Conservation (phyloP, 2,329 filamentous ascomycete genomes). For the Cytospora piceicola region DNA sequence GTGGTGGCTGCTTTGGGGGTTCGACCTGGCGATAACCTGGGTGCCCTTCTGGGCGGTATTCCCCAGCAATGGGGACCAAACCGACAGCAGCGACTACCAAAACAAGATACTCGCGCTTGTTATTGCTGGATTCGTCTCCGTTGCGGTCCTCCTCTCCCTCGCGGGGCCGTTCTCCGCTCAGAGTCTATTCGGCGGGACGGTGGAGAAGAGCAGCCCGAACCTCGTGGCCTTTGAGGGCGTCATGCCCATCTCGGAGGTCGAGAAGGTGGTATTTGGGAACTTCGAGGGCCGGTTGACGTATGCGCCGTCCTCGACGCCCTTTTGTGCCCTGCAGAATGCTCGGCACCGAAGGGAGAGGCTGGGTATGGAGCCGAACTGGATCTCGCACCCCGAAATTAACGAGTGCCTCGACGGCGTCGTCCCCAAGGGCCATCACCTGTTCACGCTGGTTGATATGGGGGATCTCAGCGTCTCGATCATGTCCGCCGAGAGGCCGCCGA, state of each 20-base stretch:
- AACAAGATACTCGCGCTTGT: slow-evolving; percentile 13
- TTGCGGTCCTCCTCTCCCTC: slow-evolving; percentile 29
- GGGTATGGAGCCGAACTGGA: slow-evolving; percentile 35
- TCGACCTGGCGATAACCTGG: slow-evolving; percentile 28
- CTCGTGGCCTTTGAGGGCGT: slow-evolving; percentile 38
- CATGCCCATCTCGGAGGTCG: slow-evolving; percentile 34
- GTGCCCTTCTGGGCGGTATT: slow-evolving; percentile 23
- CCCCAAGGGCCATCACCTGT: slow-evolving; percentile 35
- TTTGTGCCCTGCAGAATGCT: slow-evolving; percentile 24
- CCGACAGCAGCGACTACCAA: no score
- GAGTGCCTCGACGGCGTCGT: slow-evolving; percentile 6
- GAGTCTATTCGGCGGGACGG: slow-evolving; percentile 33
- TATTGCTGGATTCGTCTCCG: slow-evolving; percentile 25
- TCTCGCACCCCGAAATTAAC: slow-evolving; percentile 20
- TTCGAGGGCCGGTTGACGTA: slow-evolving; percentile 35
- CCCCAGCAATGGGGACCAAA: background rate
- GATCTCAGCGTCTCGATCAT: slow-evolving; percentile 39
- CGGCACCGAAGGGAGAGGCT: slow-evolving; percentile 32
- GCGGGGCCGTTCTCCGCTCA: slow-evolving; percentile 32
- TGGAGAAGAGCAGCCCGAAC: slow-evolving; percentile 33
- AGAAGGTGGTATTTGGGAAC: slow-evolving; percentile 36
- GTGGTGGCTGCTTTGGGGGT: slow-evolving; percentile 31
- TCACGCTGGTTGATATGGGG: slow-evolving; percentile 41
- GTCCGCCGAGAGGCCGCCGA: slow-evolving; percentile 37
- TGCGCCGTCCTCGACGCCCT: slow-evolving; percentile 33